Evolutionary conservation across 2,329 filamentous ascomycete species (phyloP), one percentile per base, ranked within the genome.

Genomic region (Ceratocystis papillata): DNA sequence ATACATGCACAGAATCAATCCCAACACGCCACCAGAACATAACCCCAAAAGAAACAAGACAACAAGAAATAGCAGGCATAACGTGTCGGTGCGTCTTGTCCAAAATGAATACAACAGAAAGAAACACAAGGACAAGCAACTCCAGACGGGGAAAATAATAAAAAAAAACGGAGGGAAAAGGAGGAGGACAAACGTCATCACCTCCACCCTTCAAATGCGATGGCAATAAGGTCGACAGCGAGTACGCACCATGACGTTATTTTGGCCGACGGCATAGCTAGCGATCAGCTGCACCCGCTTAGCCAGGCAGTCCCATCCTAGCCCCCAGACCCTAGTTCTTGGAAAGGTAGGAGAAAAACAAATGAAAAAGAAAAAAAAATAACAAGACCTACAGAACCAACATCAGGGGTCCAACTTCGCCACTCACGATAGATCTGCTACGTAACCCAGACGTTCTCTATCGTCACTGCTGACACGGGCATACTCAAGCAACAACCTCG

Each of bases 401-500:
- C 15, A 25, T 28, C 41, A 62, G 17, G 8, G 22, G 20, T 20
- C 10, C 30, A 22, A 10, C 37, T 33, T 62, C 22, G 46, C 28
- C 7, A 22, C 44, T 30, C 15, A 48, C 17, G 55, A 22, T 15
- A 82, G 70, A 71, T 84, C 82, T 6, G 76, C 77, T 1, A 82
- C 80, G 79, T 80, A 84, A 1, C 82, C 82, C 79, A 85, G 77
- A 37, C 70, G 73, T 68, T 81, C 79, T 64, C 82, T 73, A 63
- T 76, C 72, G 48, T 82, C 80, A 65, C 83, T 81, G 48, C 76
- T 74, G 12, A 86, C 71, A 20, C 84, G 76, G 5, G 79, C 85
- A 69, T 87, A 87, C 74, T 87, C 85, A 41, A 87, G 75, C 64
- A 87, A 74, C 69, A 91, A 71, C 55, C 87, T 77, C 65, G 86